Percentiles rank a stretch among this genome's conserved stretches.
Evolutionary conservation across 1,139 yeast species (phyloP).

Genomic region (Diutina scorzettiae): DNA sequence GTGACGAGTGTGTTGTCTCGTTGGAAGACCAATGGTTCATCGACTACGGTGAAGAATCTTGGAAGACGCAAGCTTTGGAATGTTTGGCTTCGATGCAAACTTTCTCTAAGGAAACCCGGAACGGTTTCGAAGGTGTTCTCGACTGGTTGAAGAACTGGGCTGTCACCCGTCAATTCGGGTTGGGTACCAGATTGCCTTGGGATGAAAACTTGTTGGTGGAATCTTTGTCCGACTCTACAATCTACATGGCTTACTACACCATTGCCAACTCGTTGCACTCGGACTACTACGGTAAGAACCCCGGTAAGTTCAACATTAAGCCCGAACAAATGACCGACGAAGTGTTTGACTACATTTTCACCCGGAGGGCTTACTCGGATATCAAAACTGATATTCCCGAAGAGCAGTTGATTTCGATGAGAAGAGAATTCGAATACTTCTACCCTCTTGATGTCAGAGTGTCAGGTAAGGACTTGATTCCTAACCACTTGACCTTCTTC

Average conservation of each 20-base stretch:
- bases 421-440: constrained; percentile 92
- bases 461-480: constrained; percentile 95
- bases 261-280: constrained; percentile 76
- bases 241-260: constrained; percentile 94
- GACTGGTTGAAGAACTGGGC: constrained; percentile 99
- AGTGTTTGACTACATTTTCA: constrained; percentile 85
- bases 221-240: constrained; percentile 90
- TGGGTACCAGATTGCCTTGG: constrained; percentile 97
- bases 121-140: constrained; percentile 88
- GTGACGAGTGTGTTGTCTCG: constrained; percentile 94
- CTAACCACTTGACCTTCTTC: constrained; percentile 94
- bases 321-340: constrained; percentile 88
- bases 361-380: constrained; percentile 42
- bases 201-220: constrained; percentile 89
- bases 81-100: constrained; percentile 72
- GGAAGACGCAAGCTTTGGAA: constrained; percentile 82
- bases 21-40: constrained; percentile 98
- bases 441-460: constrained; percentile 86
- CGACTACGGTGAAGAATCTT: constrained; percentile 90
- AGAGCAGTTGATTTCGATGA: constrained; percentile 56
- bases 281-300: constrained; percentile 71
- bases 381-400: constrained; percentile 50
- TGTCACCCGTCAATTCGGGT: constrained; percentile 89
- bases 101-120: constrained; percentile 72
- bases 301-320: constrained; percentile 61